These are phyloP conservation scores for Backusella sp. DNA, from an alignment of 192 early-diverging fungal genomes.

Conservation along the genomic window DNA sequence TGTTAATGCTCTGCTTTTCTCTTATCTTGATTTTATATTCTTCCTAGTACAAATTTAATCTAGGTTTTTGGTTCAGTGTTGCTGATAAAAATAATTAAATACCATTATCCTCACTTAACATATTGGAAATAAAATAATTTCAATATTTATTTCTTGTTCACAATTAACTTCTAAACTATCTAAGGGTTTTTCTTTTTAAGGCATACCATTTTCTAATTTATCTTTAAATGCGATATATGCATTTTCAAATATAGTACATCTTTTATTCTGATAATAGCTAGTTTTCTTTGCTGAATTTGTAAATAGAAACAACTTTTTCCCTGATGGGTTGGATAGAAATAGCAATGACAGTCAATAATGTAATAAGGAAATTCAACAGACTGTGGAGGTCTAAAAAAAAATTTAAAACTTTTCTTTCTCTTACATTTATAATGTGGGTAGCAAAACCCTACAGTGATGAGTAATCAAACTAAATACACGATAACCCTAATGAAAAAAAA, in stretches of 20 bases:
- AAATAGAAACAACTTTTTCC: not conserved
- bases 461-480: not conserved
- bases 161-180: not conserved
- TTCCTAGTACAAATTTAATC: not conserved
- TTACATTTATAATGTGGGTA: not conserved
- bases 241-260: not conserved
- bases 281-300: not conserved
- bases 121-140: not conserved
- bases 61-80: not conserved
- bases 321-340: not conserved
- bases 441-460: not conserved
- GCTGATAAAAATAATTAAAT: not conserved
- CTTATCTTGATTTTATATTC: not conserved
- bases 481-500: not conserved
- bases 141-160: not conserved
- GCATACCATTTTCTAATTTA: not conserved
- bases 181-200: not conserved
- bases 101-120: not conserved
- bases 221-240: conserved; percentile 2
- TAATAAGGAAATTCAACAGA: not conserved
- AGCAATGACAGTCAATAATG: not conserved
- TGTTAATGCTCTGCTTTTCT: not conserved
- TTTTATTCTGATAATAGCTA: not conserved
- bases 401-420: not conserved
- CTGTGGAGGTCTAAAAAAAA: not conserved